Base-by-base conservation (phyloP, 768 basidiomycete species). In the Ephemerocybe angulata region DNA sequence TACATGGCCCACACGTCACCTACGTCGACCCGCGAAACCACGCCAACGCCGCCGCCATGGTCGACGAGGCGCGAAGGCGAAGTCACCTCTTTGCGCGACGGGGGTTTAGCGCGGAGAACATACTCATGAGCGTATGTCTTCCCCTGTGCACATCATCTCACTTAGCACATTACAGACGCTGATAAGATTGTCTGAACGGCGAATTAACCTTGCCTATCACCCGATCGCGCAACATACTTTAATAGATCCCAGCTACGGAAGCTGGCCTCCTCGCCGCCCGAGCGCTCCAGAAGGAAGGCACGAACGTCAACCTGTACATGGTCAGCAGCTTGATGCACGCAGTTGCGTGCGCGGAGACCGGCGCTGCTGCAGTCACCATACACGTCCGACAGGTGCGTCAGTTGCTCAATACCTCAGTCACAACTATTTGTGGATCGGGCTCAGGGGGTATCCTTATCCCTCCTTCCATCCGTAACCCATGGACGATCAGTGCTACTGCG, bases 321-420 rank as follows among this genome's bases (percentile, higher is more conserved):
- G 83, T 85, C n/a, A 73, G 80, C 3, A 72, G 69, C 44, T 68
- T 85, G n/a, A 60, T 71, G 29, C 85, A 87, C 55, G 82, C 80
- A 4, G 71, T 71, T n/a, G 72, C 74, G 3, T 86, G 85, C 55
- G 75, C 76, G 25, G 80, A 80, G 59, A 75, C 83, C 6, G 74
- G 75, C 2, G 76, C 79, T 19, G 69, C 70, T 4, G 65, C 74
- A 44, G 67, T 86, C 28, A 79, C 77, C 25, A 74, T 86, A 60
- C 70, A 76, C 35, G 76, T 84, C 49, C 70, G 68, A 25, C 68
- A 68, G 58, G 85, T 84, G 53, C 68, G 82, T 64, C 13, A n/a
- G 10, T 10, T 5, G 19, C 13, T 38, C 38, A n/a, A 10, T 4
- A 37, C n/a, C n/a, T 47, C 25, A 47, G 43, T 21, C 25, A 47